Conservation (phyloP, 2,329 filamentous ascomycete genomes). For the Juglanconis juglandina region DNA sequence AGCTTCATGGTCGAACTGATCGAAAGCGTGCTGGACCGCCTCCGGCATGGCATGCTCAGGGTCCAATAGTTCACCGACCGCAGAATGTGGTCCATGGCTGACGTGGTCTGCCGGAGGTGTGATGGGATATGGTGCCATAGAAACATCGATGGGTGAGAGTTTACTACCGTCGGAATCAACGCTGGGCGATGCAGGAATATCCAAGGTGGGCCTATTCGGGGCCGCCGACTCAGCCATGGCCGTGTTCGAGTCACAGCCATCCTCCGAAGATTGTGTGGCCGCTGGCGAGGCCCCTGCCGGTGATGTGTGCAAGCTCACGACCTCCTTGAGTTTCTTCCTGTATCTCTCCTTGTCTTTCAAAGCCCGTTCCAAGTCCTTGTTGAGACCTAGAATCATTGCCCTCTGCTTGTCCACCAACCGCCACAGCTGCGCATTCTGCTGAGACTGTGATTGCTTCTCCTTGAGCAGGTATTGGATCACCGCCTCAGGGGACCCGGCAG, state of each 20-base stretch:
- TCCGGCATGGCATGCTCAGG: slow-evolving; percentile 59
- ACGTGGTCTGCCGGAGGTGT: slow-evolving; percentile 57
- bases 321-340: slow-evolving; percentile 82
- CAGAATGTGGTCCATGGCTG: slow-evolving; percentile 34
- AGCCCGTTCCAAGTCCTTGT: slow-evolving; percentile 87
- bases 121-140: slow-evolving; percentile 61
- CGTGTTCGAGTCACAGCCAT: slow-evolving; percentile 20
- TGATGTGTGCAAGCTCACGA: slow-evolving; percentile 41
- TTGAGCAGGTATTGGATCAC: slow-evolving; percentile 84
- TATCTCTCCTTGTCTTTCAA: slow-evolving; percentile 95
- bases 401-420: slow-evolving; percentile 93
- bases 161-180: slow-evolving; percentile 49
- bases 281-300: slow-evolving; percentile 23
- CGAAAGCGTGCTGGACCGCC: slow-evolving; percentile 56
- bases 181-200: slow-evolving; percentile 45
- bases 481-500: slow-evolving; percentile 84
- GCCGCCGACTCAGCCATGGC: slow-evolving; percentile 26
- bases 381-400: slow-evolving; percentile 87
- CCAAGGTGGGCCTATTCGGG: slow-evolving; percentile 30
- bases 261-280: slow-evolving; percentile 7
- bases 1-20: slow-evolving; percentile 53
- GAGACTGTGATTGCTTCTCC: slow-evolving; percentile 83
- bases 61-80: slow-evolving; percentile 50
- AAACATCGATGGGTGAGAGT: slow-evolving; percentile 57
- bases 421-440: slow-evolving; percentile 93